These are phyloP conservation scores for Sporodiniella umbellata DNA, from an alignment of 371 early-diverging fungal species.

Conservation along the genomic window DNA sequence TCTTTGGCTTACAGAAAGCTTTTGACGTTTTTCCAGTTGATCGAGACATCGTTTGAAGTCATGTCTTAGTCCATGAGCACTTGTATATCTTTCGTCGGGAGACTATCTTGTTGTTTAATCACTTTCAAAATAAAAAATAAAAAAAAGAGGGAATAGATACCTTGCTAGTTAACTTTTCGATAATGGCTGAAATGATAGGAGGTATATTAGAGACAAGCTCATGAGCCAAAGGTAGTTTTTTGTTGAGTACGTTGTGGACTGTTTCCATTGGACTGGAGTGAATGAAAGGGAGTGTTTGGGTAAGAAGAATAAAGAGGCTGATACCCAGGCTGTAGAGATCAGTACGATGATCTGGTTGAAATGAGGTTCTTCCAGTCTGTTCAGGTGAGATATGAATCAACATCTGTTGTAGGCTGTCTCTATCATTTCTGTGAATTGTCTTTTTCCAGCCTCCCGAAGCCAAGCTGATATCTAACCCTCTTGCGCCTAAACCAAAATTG, in stretches of 20 bases:
- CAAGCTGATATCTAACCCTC: conserved; percentile 37
- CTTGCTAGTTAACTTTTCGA: conserved; percentile 59
- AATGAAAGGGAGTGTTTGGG: conserved; percentile 47
- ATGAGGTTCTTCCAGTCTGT: conserved; percentile 58
- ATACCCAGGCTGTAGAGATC: conserved; percentile 60
- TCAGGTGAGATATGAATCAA: conserved; percentile 52
- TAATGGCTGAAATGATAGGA: conserved; percentile 40
- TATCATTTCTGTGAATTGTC: conserved; percentile 29
- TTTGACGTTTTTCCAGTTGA: conserved; percentile 19
- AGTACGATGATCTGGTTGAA: conserved; percentile 59
- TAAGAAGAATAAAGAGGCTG: conserved; percentile 47
- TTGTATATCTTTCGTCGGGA: conserved; percentile 58
- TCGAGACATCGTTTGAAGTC: conserved; percentile 51
- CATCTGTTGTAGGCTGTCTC: conserved; percentile 32
- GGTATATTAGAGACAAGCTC: conserved; percentile 49
- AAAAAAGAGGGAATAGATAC: conserved; percentile 17
- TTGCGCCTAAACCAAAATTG: conserved; percentile 44
- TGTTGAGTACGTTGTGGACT: conserved; percentile 51
- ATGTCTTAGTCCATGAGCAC: conserved; percentile 54
- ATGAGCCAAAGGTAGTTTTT: conserved; percentile 44
- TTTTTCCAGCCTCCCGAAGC: conserved; percentile 48
- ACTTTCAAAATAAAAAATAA: background rate
- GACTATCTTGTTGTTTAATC: too few relatives aligned
- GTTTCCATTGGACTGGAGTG: conserved; percentile 57
- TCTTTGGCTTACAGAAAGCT: background rate